Evolutionary conservation across 2,329 filamentous ascomycete genomes (phyloP).

Genomic region (Tothia fuscella): DNA sequence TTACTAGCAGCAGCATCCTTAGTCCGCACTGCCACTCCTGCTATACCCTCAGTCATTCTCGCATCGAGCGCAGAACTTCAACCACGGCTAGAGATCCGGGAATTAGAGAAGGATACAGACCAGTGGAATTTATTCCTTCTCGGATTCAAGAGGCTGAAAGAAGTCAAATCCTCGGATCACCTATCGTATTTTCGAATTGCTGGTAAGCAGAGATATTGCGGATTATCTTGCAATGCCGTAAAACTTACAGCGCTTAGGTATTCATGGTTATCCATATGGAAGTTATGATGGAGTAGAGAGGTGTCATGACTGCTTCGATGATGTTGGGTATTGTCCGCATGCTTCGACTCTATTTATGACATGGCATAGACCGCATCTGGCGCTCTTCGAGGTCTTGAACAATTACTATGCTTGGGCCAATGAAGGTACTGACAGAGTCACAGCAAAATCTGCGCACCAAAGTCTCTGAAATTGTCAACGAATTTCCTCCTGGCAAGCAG

Average conservation of each 20-base stretch:
- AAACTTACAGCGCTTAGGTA: constrained; percentile 37
- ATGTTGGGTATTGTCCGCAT: constrained; percentile 66
- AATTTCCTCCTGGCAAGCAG: constrained; percentile 12
- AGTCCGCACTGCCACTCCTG: too few species aligned
- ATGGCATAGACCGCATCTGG: constrained; percentile 76
- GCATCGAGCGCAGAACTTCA: not conserved
- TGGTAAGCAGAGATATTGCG: constrained; percentile 35
- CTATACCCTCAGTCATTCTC: too few species aligned
- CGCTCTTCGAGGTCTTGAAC: constrained; percentile 42
- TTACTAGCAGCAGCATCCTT: too few species aligned
- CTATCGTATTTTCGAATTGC: constrained; percentile 69
- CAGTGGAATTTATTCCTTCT: constrained; percentile 68
- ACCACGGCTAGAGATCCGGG: not conserved
- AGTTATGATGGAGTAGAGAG: constrained; percentile 41
- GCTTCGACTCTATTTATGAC: constrained; percentile 65
- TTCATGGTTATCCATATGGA: constrained; percentile 59
- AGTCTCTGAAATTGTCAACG: constrained; percentile 15
- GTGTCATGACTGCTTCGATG: constrained; percentile 34
- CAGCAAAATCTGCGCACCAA: constrained; percentile 27
- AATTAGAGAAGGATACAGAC: constrained; percentile 25
- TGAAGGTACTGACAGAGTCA: too few species aligned
- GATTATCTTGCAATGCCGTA: constrained; percentile 12
- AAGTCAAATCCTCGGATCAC: constrained; percentile 46
- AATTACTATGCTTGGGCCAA: not conserved
- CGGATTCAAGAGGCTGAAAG: constrained; percentile 59